These are phyloP conservation scores for Gossypium bickii DNA, from an alignment of 345 rosid species.

Conservation along the genomic window DNA sequence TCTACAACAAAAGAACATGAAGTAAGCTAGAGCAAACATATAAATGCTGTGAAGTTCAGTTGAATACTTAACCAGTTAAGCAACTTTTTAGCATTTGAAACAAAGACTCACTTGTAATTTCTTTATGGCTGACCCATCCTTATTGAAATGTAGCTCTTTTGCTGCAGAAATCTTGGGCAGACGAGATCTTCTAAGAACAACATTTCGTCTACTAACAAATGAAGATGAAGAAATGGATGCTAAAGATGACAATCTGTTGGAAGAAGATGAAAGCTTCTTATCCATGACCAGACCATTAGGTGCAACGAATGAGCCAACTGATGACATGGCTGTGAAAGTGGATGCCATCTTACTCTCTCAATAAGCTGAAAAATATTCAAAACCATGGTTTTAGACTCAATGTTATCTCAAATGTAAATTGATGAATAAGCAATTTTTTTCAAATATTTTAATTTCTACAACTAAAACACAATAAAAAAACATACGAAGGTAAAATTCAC, in stretches of 20 bases:
- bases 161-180: constrained; percentile 68
- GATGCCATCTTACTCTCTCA: constrained; percentile 57
- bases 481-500: not conserved
- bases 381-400: not conserved
- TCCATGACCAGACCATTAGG: constrained; percentile 48
- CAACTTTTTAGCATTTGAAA: not conserved
- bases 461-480: not conserved
- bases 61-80: not conserved
- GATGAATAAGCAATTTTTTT: not conserved
- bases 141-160: constrained; percentile 91
- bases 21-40: constrained; percentile 8
- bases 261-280: constrained; percentile 48
- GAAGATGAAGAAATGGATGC: constrained; percentile 60
- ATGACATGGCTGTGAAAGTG: constrained; percentile 66
- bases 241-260: constrained; percentile 62
- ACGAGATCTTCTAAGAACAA: constrained; percentile 41
- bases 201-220: constrained; percentile 49
- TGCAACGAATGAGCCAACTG: constrained; percentile 61
- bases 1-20: constrained; percentile 35
- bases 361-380: constrained; percentile 18
- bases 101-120: constrained; percentile 68
- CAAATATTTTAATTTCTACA: not conserved
- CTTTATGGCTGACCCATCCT: constrained; percentile 85
- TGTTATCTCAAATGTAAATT: not conserved
- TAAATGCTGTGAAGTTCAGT: not conserved